Percentiles rank a stretch among this genome's conserved stretches.
These are phyloP conservation scores for Nemania bipapillata DNA, from an alignment of 2,329 filamentous ascomycete genomes.

Conservation along the genomic window DNA sequence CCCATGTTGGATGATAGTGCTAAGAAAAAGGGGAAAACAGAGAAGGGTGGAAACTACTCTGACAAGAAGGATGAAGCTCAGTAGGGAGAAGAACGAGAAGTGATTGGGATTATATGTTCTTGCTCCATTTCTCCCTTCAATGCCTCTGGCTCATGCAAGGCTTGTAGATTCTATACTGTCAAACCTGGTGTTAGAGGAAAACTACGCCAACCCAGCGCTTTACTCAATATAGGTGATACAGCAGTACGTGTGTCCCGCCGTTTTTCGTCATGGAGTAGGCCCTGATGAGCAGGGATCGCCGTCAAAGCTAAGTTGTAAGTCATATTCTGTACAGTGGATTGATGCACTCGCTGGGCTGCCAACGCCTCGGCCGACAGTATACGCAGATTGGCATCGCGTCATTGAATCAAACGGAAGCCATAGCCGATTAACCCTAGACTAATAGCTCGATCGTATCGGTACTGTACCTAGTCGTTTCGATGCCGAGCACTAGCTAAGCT, in stretches of 20 bases:
- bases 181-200: constrained; percentile 1
- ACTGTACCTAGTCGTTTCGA: constrained; percentile 1
- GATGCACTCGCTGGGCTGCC: background rate
- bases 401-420: background rate
- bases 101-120: background rate
- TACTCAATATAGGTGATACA: background rate
- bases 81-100: background rate
- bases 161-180: constrained; percentile 2
- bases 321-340: background rate
- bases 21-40: constrained; percentile 3
- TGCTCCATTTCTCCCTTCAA: background rate
- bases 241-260: constrained; percentile 3
- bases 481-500: constrained; percentile 10
- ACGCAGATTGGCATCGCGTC: background rate
- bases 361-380: background rate
- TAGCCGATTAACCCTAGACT: background rate
- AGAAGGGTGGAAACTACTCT: constrained; percentile 2
- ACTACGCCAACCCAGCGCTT: constrained; percentile 3
- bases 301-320: background rate
- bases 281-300: background rate
- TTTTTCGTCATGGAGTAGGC: constrained; percentile 1
- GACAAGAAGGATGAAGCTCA: background rate
- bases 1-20: constrained; percentile 14
- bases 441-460: background rate
- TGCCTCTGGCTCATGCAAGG: background rate